Base-by-base conservation (phyloP, 2,329 filamentous ascomycete genomes). In the Cladosporium velox region DNA sequence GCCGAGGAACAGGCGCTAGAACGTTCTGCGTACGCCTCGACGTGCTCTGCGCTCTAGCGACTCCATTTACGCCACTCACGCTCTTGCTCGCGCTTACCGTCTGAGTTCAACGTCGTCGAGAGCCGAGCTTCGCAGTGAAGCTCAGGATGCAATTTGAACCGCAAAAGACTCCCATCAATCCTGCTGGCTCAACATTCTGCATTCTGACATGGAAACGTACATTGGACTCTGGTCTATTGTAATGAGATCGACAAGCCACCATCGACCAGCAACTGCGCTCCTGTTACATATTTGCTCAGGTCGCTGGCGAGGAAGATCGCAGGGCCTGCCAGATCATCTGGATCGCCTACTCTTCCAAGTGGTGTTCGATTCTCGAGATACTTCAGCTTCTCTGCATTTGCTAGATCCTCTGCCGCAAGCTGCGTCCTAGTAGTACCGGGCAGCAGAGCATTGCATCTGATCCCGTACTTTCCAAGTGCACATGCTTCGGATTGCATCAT, bases 171-270 rank as follows among this genome's bases (percentile, higher is more conserved):
- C 3, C n/a, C 41, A 47, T 12, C 41, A 47, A 21, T 12, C 21
- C n/a, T 21, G 41, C n/a, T 47, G 8, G n/a, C n/a, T 24, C n/a
- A 21, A 21, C n/a, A 10, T 12, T 12, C 41, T 8, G 41, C n/a
- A 3, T 21, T 12, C 41, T 44, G 38, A n/a, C n/a, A 47, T 47
- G n/a, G n/a, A 12, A 24, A 21, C 5, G 14, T 15, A 21, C 3
- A 47, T 11, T 47, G 8, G n/a, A n/a, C 41, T 47, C 8, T 47
- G n/a, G 2, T 54, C 70, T 79, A 94, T 78, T 95, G 92, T 72
- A 96, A 81, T 78, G 96, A 96, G n/a, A 96, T 92, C 82, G 95
- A 97, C 68, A 94, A 77, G 0, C 93, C 93, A 14, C 93, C 93
- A 78, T 97, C 93, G 18, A 97, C 93, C 69, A 97, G 77, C 70